Evolutionary conservation across 2,329 filamentous ascomycete genomes (phyloP), one percentile per base, ranked within the genome.

Genomic region (Pleoardoris graminearum): DNA sequence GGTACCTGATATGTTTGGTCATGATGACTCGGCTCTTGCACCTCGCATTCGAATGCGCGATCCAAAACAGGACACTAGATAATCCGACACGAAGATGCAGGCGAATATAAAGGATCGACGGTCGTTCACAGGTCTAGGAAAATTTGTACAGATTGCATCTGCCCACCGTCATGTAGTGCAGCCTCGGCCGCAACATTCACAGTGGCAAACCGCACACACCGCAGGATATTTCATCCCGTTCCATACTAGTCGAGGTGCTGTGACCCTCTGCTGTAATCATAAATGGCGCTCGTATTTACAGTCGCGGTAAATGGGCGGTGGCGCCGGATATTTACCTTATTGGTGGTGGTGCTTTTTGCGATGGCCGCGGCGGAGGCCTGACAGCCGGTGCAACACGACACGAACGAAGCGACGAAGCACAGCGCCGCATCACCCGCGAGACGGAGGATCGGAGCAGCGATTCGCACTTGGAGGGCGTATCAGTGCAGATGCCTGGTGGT

Each of bases 1-100:
- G n/a, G n/a, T n/a, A n/a, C n/a, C n/a, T n/a, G n/a, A n/a, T n/a
- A n/a, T n/a, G n/a, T n/a, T n/a, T n/a, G n/a, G n/a, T n/a, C n/a
- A n/a, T n/a, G n/a, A n/a, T n/a, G n/a, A n/a, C n/a, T n/a, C n/a
- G n/a, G n/a, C n/a, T n/a, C n/a, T n/a, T 14, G 21, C n/a, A 1
- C 19, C 16, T 14, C 25, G 27, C 16, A 14, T 22, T 8, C 11
- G 8, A 17, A 22, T 17, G 17, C 29, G 43, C 14, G 22, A 21
- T n/a, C 44, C 37, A 21, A 47, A 37, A 47, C 37, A 47, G 44
- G 50, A 37, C 19, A 35, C 4, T 44, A 50, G 19, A 49, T 21
- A 21, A 35, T 44, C 27, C 14, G 35, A 50, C 39, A 11, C 23
- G 4, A 32, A 19, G 11, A 27, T 33, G 27, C 29, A 44, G 29